These are phyloP conservation scores for Massarina eburnea DNA, from an alignment of 2,329 filamentous ascomycete genomes.

Conservation along the genomic window DNA sequence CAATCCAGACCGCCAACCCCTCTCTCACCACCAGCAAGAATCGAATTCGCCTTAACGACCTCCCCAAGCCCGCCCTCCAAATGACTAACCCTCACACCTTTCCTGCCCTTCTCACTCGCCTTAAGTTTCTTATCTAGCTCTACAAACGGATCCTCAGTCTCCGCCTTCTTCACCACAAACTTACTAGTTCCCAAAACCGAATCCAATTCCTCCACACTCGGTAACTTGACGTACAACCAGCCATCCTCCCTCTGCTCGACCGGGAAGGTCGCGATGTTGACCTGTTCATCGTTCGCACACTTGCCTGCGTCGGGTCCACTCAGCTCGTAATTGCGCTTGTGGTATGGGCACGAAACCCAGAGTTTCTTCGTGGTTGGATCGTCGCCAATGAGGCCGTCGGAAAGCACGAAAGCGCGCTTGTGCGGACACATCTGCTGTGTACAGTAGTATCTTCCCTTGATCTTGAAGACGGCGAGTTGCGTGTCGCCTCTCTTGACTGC, in stretches of 20 bases:
- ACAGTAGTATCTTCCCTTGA: conserved; percentile 78
- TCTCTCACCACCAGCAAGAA: conserved; percentile 51
- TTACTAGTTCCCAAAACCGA: conserved; percentile 72
- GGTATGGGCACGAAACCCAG: conserved; percentile 86
- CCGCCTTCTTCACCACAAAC: conserved; percentile 77
- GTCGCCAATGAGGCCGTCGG: conserved; percentile 80
- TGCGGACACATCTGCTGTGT: conserved; percentile 95
- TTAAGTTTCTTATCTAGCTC: conserved; percentile 59
- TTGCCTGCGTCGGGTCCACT: conserved; percentile 64
- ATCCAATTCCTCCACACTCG: conserved; percentile 79
- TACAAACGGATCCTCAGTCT: conserved; percentile 59
- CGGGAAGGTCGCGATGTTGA: conserved; percentile 82
- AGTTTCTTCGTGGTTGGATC: conserved; percentile 61
- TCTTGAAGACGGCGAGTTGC: conserved; percentile 83
- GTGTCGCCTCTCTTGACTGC: conserved; percentile 85
- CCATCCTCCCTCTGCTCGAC: conserved; percentile 75
- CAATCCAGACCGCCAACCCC: conserved; percentile 49
- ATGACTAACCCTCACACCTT: conserved; percentile 50
- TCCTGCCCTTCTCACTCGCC: conserved; percentile 54
- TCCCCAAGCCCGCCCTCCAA: conserved; percentile 48
- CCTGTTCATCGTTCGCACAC: conserved; percentile 71
- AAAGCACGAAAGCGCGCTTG: conserved; percentile 86
- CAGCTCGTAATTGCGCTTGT: conserved; percentile 88
- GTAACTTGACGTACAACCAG: conserved; percentile 77
- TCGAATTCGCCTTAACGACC: conserved; percentile 46